Evolutionary conservation across 2,329 filamentous ascomycete genomes (phyloP), one percentile per base, ranked within the genome.

Genomic region (Hirsutella minnesotensis): DNA sequence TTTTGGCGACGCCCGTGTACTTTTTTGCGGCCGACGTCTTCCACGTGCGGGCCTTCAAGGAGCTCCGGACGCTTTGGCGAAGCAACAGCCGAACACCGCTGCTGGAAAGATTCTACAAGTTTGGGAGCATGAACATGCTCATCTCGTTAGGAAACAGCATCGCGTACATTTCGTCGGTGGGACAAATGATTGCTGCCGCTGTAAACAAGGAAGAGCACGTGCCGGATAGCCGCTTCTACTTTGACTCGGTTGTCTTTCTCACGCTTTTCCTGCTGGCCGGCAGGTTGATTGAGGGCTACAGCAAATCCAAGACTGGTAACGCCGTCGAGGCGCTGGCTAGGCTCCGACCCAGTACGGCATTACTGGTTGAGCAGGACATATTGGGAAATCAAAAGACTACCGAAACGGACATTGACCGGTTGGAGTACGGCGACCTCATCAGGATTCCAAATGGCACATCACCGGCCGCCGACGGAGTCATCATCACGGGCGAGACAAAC

Each of bases 51-150:
- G 84, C 86, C 0, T 58, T 88, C 50, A 92, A 88, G 57, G 89
- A 95, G 53, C 65, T 95, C 12, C 70, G 71, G 47, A 72, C 79
- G 0, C 68, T 95, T 48, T 95, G 89, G 89, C 74, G 83, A 19
- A 78, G 68, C 3, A 76, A 79, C 22, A 94, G 86, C 56, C 77
- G 73, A 31, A 81, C 81, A 1, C 84, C 86, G 0, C 58, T 94
- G 4, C 53, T 85, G 15, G 75, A 82, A 51, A 73, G 89, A 13
- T 89, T 95, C 55, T 87, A 88, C 59, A 80, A 84, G n/a, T 95
- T 95, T 55, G 89, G 89, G 9, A 95, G 88, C 66, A 95, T 95
- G 89, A 94, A 94, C 57, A 83, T 94, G 67, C 73, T 95, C 46
- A 89, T 95, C 63, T 92, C 84, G 8, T 72, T 94, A 2, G 89